phyloP scores from a whole-genome alignment of 2,329 filamentous ascomycete genomes.

The Ceratocystiopsis sp. region DNA sequence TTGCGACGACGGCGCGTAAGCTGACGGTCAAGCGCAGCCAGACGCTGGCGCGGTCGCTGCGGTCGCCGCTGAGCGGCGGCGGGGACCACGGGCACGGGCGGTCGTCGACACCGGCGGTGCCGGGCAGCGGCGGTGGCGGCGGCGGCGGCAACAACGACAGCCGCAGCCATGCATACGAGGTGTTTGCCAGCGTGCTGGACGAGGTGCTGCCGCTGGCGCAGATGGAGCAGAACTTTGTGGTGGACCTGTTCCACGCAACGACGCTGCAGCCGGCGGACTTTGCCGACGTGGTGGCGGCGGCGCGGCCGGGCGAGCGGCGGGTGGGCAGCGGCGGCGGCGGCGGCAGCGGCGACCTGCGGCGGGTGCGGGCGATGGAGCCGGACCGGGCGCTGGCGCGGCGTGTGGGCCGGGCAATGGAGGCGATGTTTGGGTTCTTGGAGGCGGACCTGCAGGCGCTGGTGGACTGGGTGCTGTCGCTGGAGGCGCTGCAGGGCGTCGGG shows the following conservation, averaged over 20 bases:
- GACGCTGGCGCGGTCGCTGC: slow-evolving; percentile 59
- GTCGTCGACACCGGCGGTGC: slow-evolving; percentile 20
- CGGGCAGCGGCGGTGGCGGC: slow-evolving; percentile 21
- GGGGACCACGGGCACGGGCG: slow-evolving; percentile 18
- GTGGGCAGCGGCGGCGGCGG: slow-evolving; percentile 25
- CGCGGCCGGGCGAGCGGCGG: slow-evolving; percentile 48
- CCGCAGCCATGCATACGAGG: slow-evolving; percentile 58
- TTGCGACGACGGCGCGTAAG: slow-evolving; percentile 65
- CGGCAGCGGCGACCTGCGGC: slow-evolving; percentile 44
- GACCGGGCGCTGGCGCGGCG: slow-evolving; percentile 73
- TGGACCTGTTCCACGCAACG: slow-evolving; percentile 94
- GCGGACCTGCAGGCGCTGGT: slow-evolving; percentile 62
- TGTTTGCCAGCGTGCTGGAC: slow-evolving; percentile 63
- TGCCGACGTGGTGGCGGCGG: slow-evolving; percentile 54
- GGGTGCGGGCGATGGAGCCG: slow-evolving; percentile 68
- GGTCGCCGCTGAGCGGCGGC: slow-evolving; percentile 46
- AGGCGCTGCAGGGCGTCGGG: slow-evolving; percentile 85
- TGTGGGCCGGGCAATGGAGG: slow-evolving; percentile 76
- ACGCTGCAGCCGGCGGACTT: slow-evolving; percentile 72
- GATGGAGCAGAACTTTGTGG: slow-evolving; percentile 90
- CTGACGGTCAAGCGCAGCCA: slow-evolving; percentile 89
- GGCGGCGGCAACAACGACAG: slow-evolving; percentile 32
- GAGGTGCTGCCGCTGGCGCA: slow-evolving; percentile 70
- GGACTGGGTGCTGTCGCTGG: slow-evolving; percentile 65
- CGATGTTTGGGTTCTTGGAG: slow-evolving; percentile 69